phyloP scores from a whole-genome alignment of 805 yeast genomes.

The Brettanomyces sp. region DNA sequence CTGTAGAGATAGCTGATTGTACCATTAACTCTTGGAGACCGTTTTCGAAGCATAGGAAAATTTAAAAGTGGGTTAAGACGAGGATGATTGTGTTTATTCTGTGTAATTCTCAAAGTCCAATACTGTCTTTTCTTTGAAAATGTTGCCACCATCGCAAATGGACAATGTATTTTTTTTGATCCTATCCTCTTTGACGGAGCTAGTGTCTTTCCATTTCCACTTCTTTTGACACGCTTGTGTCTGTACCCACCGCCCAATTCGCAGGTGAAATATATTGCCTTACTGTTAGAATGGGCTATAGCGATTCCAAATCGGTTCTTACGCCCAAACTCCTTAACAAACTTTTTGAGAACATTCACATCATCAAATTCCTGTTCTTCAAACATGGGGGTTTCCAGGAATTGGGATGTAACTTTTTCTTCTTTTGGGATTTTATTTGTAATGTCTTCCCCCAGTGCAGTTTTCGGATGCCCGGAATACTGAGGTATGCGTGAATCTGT shows the following conservation, averaged over 20 bases:
- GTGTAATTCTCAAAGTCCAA: slow-evolving; percentile 45
- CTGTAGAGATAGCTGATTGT: slow-evolving; percentile 43
- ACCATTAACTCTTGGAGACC: slow-evolving; percentile 42
- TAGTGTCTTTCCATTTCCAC: background rate
- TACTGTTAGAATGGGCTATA: slow-evolving; percentile 48
- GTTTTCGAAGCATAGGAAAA: slow-evolving; percentile 48
- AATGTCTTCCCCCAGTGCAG: too few species aligned
- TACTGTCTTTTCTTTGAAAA: slow-evolving; percentile 38
- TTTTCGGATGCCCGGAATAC: too few species aligned
- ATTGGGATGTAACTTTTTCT: too few species aligned
- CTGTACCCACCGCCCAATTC: slow-evolving; percentile 50
- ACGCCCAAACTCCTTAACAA: slow-evolving; percentile 45
- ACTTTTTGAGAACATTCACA: slow-evolving; percentile 42
- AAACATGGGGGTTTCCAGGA: slow-evolving; percentile 41
- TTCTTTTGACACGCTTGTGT: slow-evolving; percentile 32
- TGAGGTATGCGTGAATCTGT: too few species aligned
- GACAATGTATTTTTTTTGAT: slow-evolving; percentile 46
- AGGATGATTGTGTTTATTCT: slow-evolving; percentile 52
- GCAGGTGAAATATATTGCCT: slow-evolving; percentile 52
- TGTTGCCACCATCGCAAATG: slow-evolving; percentile 51
- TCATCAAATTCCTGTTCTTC: slow-evolving; percentile 43
- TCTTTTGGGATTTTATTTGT: too few species aligned
- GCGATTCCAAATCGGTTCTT: slow-evolving; percentile 53
- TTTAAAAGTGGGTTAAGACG: slow-evolving; percentile 45
- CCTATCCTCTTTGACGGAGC: slow-evolving; percentile 19